Evolutionary conservation across 495 filamentous ascomycete genomes (phyloP).

Genomic region (Aspergillus sclerotiicarbonarius): DNA sequence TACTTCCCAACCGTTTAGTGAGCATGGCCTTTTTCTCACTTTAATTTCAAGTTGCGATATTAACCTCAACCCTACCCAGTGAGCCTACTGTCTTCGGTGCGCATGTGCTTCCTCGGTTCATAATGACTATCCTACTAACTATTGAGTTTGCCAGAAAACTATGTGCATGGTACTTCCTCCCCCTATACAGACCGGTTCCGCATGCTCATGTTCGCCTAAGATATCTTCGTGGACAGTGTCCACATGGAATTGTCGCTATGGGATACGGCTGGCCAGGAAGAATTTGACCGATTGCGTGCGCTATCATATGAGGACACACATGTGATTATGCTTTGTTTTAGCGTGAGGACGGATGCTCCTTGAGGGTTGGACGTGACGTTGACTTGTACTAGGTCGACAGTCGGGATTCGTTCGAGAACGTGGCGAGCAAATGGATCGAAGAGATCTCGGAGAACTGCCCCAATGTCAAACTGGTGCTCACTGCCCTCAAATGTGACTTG

Average conservation of each 20-base stretch:
- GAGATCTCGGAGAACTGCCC: constrained; percentile 98
- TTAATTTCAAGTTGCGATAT: constrained; percentile 15
- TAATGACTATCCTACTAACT: constrained; percentile 29
- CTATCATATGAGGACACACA: constrained; percentile 98
- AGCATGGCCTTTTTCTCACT: constrained; percentile 25
- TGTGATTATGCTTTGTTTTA: constrained; percentile 97
- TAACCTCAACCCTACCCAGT: constrained; percentile 39
- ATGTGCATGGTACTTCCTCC: constrained; percentile 79
- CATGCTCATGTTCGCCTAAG: constrained; percentile 42
- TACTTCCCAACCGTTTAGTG: constrained; percentile 98
- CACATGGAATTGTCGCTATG: constrained; percentile 97
- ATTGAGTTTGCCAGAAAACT: constrained; percentile 66
- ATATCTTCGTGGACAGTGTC: constrained; percentile 95
- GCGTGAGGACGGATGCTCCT: constrained; percentile 44
- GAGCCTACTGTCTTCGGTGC: constrained; percentile 94
- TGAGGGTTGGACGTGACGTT: constrained; percentile 9
- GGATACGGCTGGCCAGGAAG: constrained; percentile 98
- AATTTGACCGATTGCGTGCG: constrained; percentile 94
- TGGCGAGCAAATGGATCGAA: constrained; percentile 95
- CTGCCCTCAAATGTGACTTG: constrained; percentile 95
- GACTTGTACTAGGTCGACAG: constrained; percentile 65
- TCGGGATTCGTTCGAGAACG: constrained; percentile 94
- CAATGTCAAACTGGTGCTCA: constrained; percentile 90
- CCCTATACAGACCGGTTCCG: neutral
- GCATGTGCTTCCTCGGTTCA: constrained; percentile 18